A percentile compares a stretch with the other conserved stretches of the same genome.
Evolutionary conservation across 2,329 filamentous ascomycete genomes (phyloP).

Genomic region (Cytospora piceae): DNA sequence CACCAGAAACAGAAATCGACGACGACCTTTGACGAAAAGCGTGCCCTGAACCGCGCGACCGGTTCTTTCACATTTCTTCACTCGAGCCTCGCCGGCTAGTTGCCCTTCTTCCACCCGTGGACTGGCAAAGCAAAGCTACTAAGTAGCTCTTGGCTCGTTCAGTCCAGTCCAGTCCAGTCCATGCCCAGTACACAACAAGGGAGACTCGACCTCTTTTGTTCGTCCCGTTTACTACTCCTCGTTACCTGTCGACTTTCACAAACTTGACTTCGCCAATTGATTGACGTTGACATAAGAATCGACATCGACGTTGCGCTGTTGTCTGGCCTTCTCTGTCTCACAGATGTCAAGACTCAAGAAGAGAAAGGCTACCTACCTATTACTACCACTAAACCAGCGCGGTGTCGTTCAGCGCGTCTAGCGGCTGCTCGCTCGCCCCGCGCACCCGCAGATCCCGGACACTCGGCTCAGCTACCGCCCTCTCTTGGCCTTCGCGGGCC

Average conservation of each 20-base stretch:
- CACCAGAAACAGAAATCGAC: neutral
- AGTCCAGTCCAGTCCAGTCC: neutral
- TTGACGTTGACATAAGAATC: neutral
- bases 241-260: neutral
- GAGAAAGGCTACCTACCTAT: neutral
- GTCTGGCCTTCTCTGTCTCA: neutral
- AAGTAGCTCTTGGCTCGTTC: neutral
- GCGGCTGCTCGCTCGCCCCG: conserved; percentile 22
- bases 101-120: neutral
- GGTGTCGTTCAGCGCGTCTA: conserved; percentile 25
- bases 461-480: conserved; percentile 21
- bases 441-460: conserved; percentile 27
- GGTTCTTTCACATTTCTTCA: neutral
- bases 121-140: neutral
- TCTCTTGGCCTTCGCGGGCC: conserved; percentile 21
- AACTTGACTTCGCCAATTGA: neutral
- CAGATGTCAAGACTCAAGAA: neutral
- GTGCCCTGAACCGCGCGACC: neutral
- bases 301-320: too few species aligned
- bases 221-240: neutral
- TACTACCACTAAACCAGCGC: conserved; percentile 8
- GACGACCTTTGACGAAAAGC: neutral
- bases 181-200: neutral
- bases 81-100: neutral
- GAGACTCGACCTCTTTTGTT: conserved; percentile 3